Conservation (phyloP, 1,284 basidiomycete genomes). For the Fistulinella staudtii region DNA sequence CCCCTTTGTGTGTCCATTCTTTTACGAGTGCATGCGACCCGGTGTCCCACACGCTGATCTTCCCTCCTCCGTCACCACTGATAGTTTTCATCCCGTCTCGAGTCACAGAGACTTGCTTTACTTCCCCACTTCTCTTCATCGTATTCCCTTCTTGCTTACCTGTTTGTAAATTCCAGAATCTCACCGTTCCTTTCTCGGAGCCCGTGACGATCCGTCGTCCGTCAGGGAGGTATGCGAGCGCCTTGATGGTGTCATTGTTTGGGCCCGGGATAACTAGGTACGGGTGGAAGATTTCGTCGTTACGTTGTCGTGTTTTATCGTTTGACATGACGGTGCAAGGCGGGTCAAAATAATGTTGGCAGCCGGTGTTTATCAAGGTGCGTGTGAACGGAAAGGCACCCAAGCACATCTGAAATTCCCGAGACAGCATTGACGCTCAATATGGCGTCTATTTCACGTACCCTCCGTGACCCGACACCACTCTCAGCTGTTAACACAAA, state of each 20-base stretch:
- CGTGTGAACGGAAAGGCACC: no score
- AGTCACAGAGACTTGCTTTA: neutral
- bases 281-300: no score
- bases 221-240: neutral
- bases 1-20: neutral
- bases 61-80: neutral
- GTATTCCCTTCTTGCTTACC: constrained; percentile 3
- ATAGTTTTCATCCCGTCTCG: constrained; percentile 5
- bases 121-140: neutral
- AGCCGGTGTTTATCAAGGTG: no score
- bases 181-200: neutral
- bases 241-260: neutral
- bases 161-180: neutral
- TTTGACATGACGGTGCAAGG: no score
- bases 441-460: no score
- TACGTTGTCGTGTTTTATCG: no score
- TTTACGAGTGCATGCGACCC: neutral
- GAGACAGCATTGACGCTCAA: no score
- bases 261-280: no score
- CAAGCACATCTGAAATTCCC: no score
- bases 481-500: no score
- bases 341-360: no score
- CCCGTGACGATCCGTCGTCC: neutral
- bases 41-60: constrained; percentile 5
- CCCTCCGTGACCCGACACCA: no score